Evolutionary conservation across 2,329 filamentous ascomycete species (phyloP), one percentile per base, ranked within the genome.

Genomic region (Incumbomyces delicatus): DNA sequence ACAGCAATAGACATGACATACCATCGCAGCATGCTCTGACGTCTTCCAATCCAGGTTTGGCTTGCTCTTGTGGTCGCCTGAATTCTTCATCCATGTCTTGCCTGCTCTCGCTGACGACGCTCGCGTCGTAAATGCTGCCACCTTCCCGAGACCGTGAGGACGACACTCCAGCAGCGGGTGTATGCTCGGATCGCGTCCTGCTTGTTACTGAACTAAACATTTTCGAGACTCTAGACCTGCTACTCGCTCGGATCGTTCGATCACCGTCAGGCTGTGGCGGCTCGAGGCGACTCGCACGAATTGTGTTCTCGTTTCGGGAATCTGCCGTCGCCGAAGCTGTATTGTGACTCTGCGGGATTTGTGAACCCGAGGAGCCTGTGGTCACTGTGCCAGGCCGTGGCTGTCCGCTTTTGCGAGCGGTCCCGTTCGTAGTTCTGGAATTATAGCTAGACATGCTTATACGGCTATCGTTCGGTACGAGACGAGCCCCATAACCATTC

Each of bases 21-120:
- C 89, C 92, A 76, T 96, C 92, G 66, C 92, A 98, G 70, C 92
- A 98, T 50, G 90, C 89, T 61, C 92, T 77, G 54, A 98, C 92
- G 64, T 98, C 95, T 73, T 96, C 90, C 58, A 96, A 74, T 52
- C 82, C 76, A 61, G 89, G 85, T 58, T 90, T 83, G 61, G 88
- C 82, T 44, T 70, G 64, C 53, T 89, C 80, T 32, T 31, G 35
- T 22, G 12, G 27, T 53, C 82, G 76, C 47, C 87, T 75, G 48
- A 95, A 64, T 61, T 95, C 87, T 64, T 95, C 87, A 2, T 85
- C 85, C 58, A 83, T 87, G 61, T 90, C 85, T 53, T 83, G 80
- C 13, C 60, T 63, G 32, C 47, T 50, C 35, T 58, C 56, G 41
- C 52, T 55, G 37, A 62, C 63, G 14, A 65, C 52, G 44, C 64